Evolutionary conservation across 495 filamentous ascomycete genomes (phyloP), one percentile per base, ranked within the genome.

Genomic region (Talaromyces ruber): DNA sequence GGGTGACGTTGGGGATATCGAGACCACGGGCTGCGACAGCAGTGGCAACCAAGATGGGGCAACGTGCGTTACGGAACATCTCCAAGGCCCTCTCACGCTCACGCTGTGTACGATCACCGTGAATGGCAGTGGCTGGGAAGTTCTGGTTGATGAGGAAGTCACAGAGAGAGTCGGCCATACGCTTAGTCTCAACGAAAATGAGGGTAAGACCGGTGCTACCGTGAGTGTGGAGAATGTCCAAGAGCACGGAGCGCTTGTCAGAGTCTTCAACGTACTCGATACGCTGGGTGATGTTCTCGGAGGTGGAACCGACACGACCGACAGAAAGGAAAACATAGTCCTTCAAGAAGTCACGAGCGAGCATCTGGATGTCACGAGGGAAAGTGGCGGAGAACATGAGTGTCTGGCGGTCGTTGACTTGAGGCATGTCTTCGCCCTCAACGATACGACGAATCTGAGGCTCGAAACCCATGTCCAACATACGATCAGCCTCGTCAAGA

Each of bases 391-490:
- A 98, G 75, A 98, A 98, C 94, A 98, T 98, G 80, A 98, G 93
- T 47, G 94, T 97, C 76, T 98, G 95, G 69, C 95, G 92, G 67
- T 82, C 77, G 62, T 89, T 80, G 64, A 92, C 90, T 52, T 78
- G 76, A 37, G 95, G 94, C 94, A 98, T 97, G 71, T 98, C 94
- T 77, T 97, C 94, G 64, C 90, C 91, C 76, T 98, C 93, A 25
- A 98, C 93, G 67, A 98, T 98, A 66, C 94, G 89, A 66, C 94
- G 93, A 73, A 98, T 97, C 77, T 98, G 94, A 68, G 94, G 94
- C 82, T 98, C 94, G 83, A 98, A 98, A 89, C 94, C 94, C 94
- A 98, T 98, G 81, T 98, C 94, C 83, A 98, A 80, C 94, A 98
- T 98, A 75, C 95, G 95, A 81, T 98, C 94, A 74, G 94, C 94